Evolutionary conservation across 768 basidiomycete genomes (phyloP).

Genomic region (Termitomyces heimii): DNA sequence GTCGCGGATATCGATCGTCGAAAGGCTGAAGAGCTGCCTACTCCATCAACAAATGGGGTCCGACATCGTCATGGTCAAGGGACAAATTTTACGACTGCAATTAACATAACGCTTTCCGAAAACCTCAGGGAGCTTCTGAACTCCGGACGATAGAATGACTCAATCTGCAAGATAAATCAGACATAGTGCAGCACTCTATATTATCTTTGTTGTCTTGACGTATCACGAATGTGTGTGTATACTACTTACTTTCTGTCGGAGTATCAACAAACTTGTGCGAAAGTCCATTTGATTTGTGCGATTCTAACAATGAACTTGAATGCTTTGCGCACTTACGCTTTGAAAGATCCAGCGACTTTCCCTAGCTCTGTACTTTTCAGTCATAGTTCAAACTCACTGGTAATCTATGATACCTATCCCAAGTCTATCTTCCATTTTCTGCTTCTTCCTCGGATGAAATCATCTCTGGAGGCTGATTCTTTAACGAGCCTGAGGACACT

Average conservation of each 20-base stretch:
- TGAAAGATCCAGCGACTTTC: conserved; percentile 40
- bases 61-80: conserved; percentile 14
- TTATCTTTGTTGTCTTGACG: not conserved
- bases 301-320: conserved; percentile 37
- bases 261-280: not conserved
- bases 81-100: conserved; percentile 14
- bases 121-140: conserved; percentile 57
- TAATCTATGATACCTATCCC: conserved; percentile 71
- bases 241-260: not conserved
- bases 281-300: not conserved
- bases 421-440: conserved; percentile 89
- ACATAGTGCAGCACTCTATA: not conserved
- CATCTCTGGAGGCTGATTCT: conserved; percentile 23
- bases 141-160: conserved; percentile 25
- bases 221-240: not conserved
- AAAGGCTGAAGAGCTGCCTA: conserved; percentile 49
- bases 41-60: conserved; percentile 27
- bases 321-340: conserved; percentile 59
- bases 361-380: conserved; percentile 59
- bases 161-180: not conserved
- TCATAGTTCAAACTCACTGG: conserved; percentile 47
- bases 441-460: conserved; percentile 61
- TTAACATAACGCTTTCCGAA: conserved; percentile 47
- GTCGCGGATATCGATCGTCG: conserved; percentile 87
- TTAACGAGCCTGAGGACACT: conserved; percentile 54